Percentiles rank a stretch among this genome's conserved stretches.
These are phyloP conservation scores for Trichoderma harzianum DNA, from an alignment of 2,329 filamentous ascomycete species.

Conservation along the genomic window DNA sequence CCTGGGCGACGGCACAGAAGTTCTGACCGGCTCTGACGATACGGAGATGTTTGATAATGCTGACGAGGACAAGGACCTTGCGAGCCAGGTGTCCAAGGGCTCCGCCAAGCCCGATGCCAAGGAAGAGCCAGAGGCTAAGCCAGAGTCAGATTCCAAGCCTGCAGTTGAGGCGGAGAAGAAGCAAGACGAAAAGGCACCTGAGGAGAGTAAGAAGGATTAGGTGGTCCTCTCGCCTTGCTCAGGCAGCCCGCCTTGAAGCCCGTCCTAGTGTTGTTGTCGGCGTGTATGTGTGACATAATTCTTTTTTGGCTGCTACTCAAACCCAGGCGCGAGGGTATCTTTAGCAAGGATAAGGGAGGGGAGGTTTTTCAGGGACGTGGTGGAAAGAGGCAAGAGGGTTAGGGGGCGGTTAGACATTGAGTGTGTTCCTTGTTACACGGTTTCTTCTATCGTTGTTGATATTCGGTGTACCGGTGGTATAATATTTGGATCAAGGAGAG, in stretches of 20 bases:
- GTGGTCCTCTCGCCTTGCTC: constrained; percentile 26
- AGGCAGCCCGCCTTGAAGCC: constrained; percentile 18
- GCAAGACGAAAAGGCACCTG: constrained; percentile 24
- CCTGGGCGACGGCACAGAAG: constrained; percentile 90
- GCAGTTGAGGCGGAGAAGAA: constrained; percentile 27
- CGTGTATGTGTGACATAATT: not conserved
- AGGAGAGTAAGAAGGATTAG: constrained; percentile 38
- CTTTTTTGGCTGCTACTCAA: constrained; percentile 5
- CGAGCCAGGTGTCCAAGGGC: constrained; percentile 73
- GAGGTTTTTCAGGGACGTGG: constrained; percentile 9
- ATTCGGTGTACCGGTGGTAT: constrained; percentile 23
- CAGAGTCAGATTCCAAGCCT: constrained; percentile 27
- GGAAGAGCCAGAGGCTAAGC: constrained; percentile 22
- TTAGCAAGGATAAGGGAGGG: not conserved
- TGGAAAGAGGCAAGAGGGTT: not conserved
- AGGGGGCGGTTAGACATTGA: constrained; percentile 23
- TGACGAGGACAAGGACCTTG: constrained; percentile 82
- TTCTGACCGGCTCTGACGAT: constrained; percentile 83
- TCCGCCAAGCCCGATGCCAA: constrained; percentile 28
- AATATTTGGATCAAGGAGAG: constrained; percentile 22
- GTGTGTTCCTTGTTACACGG: constrained; percentile 21
- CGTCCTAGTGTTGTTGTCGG: not conserved
- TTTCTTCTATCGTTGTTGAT: constrained; percentile 21
- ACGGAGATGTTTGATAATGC: constrained; percentile 88
- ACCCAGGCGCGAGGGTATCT: constrained; percentile 12